phyloP scores from a whole-genome alignment of 2,329 filamentous ascomycete genomes.

The Bipolaris oryzae region DNA sequence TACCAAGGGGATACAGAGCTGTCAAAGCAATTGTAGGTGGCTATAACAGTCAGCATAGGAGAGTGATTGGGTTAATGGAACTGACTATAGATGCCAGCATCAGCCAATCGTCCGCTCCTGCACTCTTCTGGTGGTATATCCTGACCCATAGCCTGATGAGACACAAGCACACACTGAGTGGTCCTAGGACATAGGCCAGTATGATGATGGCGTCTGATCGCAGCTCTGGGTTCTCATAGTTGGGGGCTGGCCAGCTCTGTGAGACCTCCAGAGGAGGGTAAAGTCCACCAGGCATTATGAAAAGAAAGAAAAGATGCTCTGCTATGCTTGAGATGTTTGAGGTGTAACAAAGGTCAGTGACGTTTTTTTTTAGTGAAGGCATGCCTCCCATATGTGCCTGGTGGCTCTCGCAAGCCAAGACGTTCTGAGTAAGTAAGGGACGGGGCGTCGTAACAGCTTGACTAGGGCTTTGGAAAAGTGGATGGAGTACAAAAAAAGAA shows the following conservation, averaged over 20 bases:
- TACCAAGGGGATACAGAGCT: slow-evolving; percentile 30
- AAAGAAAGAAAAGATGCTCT: neutral
- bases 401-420: slow-evolving; percentile 11
- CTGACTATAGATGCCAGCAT: slow-evolving; percentile 35
- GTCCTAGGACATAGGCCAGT: slow-evolving; percentile 30
- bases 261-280: slow-evolving; percentile 34
- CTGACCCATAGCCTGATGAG: slow-evolving; percentile 39
- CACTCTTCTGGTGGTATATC: slow-evolving; percentile 30
- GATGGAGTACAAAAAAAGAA: slow-evolving; percentile 6
- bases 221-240: slow-evolving; percentile 30
- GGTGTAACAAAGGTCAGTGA: neutral
- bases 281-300: slow-evolving; percentile 40
- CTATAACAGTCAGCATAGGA: slow-evolving; percentile 19
- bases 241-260: slow-evolving; percentile 32
- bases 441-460: slow-evolving; percentile 9
- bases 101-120: slow-evolving; percentile 41
- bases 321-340: neutral
- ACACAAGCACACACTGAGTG: slow-evolving; percentile 30
- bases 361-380: slow-evolving; percentile 12
- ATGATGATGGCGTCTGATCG: slow-evolving; percentile 27
- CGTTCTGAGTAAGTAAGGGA: slow-evolving; percentile 4
- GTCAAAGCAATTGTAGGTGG: slow-evolving; percentile 28
- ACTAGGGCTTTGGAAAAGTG: slow-evolving; percentile 9
- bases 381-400: slow-evolving; percentile 29
- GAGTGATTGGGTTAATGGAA: neutral